A percentile compares a stretch with the other conserved stretches of the same genome.
These are phyloP conservation scores for Rehmannia glutinosa DNA, from an alignment of 257 asterid genomes.

Conservation along the genomic window DNA sequence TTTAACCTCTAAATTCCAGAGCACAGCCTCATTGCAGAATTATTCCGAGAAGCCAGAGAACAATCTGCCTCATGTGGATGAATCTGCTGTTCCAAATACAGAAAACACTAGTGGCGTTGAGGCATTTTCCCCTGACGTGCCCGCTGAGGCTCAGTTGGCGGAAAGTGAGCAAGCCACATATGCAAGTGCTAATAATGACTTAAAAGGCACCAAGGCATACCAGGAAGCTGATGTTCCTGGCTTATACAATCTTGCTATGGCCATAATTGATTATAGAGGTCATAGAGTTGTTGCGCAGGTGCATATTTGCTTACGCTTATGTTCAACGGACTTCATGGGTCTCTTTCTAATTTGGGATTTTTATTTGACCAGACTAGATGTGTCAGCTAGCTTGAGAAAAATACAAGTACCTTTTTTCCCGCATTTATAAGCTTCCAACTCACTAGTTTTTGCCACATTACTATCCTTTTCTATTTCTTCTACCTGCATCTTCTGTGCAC, in stretches of 20 bases:
- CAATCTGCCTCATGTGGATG: slow-evolving; percentile 33
- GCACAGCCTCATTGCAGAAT: slow-evolving; percentile 21
- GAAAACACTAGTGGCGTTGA: slow-evolving; percentile 33
- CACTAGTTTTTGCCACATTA: background rate
- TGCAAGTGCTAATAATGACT: slow-evolving; percentile 96
- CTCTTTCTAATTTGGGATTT: background rate
- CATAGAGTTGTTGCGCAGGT: slow-evolving; percentile 99
- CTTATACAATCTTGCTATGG: slow-evolving; percentile 92
- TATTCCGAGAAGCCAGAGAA: slow-evolving; percentile 32
- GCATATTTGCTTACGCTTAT: slow-evolving; percentile 12
- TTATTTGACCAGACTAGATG: background rate
- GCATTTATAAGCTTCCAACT: background rate
- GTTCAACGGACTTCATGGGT: background rate
- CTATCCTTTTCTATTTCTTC: background rate
- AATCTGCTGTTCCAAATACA: slow-evolving; percentile 25
- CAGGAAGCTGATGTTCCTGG: slow-evolving; percentile 98
- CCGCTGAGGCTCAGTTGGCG: slow-evolving; percentile 66
- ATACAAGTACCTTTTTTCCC: background rate
- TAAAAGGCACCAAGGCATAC: slow-evolving; percentile 94
- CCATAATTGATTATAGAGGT: slow-evolving; percentile 95
- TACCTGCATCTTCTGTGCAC: background rate
- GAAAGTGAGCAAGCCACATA: slow-evolving; percentile 99
- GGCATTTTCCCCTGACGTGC: slow-evolving; percentile 42
- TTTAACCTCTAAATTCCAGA: slow-evolving; percentile 39
- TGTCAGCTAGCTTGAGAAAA: slow-evolving; percentile 2